Conservation (phyloP, 148 eudicot genomes). For the Camellia sinensis region DNA sequence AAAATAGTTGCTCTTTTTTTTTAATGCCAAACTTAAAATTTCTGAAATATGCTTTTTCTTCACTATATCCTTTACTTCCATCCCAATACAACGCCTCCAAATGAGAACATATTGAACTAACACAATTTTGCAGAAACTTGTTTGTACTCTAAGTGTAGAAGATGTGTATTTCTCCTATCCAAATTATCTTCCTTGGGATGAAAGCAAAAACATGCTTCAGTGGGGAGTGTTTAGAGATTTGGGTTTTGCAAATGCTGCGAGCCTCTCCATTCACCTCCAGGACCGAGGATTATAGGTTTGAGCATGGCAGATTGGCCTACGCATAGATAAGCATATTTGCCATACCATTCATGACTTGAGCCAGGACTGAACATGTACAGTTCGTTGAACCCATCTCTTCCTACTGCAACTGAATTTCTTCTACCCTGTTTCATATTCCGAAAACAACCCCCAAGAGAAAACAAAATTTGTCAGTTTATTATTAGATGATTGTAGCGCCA, state of each 20-base stretch:
- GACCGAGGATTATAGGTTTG: slow-evolving; percentile 45
- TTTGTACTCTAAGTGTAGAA: background rate
- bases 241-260: slow-evolving; percentile 60
- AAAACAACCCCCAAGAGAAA: background rate
- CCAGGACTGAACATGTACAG: slow-evolving; percentile 76
- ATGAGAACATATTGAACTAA: no score
- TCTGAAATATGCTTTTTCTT: no score
- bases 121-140: no score
- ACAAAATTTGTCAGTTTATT: background rate
- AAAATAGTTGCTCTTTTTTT: no score
- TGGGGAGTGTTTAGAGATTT: slow-evolving; percentile 35
- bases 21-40: no score
- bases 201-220: background rate
- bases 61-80: no score
- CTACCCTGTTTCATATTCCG: slow-evolving; percentile 49
- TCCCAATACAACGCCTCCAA: no score
- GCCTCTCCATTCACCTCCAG: slow-evolving; percentile 62
- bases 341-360: slow-evolving; percentile 58
- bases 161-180: background rate
- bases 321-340: slow-evolving; percentile 61
- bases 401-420: slow-evolving; percentile 62
- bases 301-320: slow-evolving; percentile 71
- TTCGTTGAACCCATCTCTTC: slow-evolving; percentile 64
- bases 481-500: background rate
- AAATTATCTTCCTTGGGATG: slow-evolving; percentile 5